Evolutionary conservation across 305 asterid species (phyloP).

Genomic region (Caryopteris hybrid): DNA sequence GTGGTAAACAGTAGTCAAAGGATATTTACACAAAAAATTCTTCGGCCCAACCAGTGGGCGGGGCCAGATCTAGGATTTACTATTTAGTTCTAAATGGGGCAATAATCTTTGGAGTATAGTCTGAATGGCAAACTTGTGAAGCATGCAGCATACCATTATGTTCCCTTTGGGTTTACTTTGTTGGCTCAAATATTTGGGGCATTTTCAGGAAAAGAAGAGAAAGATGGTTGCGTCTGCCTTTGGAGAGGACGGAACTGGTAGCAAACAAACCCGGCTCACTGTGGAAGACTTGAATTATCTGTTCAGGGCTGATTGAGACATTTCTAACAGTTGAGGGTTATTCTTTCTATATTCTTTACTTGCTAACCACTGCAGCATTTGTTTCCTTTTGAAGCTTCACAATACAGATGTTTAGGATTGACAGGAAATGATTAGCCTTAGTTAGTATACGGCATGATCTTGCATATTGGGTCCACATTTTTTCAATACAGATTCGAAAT

Average conservation of each 20-base stretch:
- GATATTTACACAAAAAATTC: too few relatives aligned
- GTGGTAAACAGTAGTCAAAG: too few relatives aligned
- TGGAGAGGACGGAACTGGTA: constrained; percentile 82
- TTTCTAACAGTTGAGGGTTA: constrained; percentile 6
- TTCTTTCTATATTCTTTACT: constrained; percentile 32
- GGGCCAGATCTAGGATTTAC: too few relatives aligned
- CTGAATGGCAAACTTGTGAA: too few relatives aligned
- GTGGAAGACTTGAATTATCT: constrained; percentile 84
- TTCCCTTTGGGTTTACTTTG: not conserved
- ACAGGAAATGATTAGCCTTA: constrained; percentile 22
- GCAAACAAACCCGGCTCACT: constrained; percentile 75
- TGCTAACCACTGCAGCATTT: constrained; percentile 35
- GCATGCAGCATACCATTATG: not conserved
- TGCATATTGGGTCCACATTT: constrained; percentile 18
- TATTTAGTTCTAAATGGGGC: too few relatives aligned
- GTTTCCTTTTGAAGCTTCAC: constrained; percentile 16
- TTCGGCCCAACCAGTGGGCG: too few relatives aligned
- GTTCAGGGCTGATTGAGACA: constrained; percentile 37
- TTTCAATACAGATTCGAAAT: constrained; percentile 24
- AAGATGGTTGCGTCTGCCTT: constrained; percentile 95
- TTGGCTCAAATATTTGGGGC: constrained; percentile 4
- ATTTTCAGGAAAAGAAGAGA: constrained; percentile 85
- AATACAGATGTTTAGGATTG: constrained; percentile 29
- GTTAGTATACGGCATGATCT: constrained; percentile 29
- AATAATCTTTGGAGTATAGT: too few relatives aligned